Evolutionary conservation across 2,329 filamentous ascomycete genomes (phyloP).

Genomic region (Metarhizium humberi): DNA sequence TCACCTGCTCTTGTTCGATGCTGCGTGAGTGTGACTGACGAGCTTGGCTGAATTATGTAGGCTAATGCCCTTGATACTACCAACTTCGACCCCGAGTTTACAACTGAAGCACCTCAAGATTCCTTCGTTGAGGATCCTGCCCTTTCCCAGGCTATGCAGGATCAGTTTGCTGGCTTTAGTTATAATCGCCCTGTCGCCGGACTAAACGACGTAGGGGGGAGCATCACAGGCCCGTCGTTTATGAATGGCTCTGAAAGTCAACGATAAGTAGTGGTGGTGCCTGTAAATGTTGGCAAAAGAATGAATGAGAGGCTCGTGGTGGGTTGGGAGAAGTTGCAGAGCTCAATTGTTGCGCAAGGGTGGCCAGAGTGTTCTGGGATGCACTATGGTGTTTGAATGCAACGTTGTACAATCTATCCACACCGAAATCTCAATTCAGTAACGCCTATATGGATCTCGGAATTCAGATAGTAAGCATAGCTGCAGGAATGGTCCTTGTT

Average conservation of each 20-base stretch:
- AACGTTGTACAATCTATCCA: neutral
- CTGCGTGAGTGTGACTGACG: neutral
- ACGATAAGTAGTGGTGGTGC: no score
- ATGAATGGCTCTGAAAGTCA: constrained; percentile 23
- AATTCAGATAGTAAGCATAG: neutral
- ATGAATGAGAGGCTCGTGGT: no score
- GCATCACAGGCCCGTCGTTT: constrained; percentile 76
- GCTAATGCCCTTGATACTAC: constrained; percentile 38
- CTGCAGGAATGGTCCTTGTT: neutral
- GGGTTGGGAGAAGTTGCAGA: no score
- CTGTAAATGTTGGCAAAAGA: no score
- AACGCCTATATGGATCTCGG: neutral
- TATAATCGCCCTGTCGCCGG: constrained; percentile 94
- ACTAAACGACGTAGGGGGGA: constrained; percentile 84
- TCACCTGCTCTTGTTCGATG: neutral
- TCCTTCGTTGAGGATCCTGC: constrained; percentile 85
- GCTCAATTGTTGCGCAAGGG: no score
- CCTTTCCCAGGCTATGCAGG: constrained; percentile 86
- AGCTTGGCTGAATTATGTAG: neutral
- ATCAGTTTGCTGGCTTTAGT: constrained; percentile 92
- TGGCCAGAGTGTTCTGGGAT: no score
- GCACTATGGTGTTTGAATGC: no score
- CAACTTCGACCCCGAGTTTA: constrained; percentile 92
- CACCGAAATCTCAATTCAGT: neutral
- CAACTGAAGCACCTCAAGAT: constrained; percentile 77